Base-by-base conservation (phyloP, 768 basidiomycete genomes). In the Suillus placidus region DNA sequence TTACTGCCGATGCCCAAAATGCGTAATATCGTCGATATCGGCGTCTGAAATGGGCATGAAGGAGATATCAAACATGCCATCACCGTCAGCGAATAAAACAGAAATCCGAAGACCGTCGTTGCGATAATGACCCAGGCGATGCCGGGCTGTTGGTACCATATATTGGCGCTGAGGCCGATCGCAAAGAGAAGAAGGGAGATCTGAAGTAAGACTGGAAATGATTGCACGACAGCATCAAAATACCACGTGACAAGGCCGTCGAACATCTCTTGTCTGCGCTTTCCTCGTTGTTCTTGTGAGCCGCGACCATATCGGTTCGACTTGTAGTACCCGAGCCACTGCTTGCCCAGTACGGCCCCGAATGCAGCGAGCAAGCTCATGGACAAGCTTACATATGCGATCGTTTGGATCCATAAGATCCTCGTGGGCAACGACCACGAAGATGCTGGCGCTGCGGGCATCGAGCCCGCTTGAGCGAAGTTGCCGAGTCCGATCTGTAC, bases 291-390 rank as follows among this genome's bases (percentile, higher is more conserved):
- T 18, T 64, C 64, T 10, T 52, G 34, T 6, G 68, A 57, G 5
- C 68, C 68, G 40, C 40, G 58, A 6, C 55, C 57, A 18, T 52
- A 52, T 32, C 51, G 32, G 37, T 34, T 56, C 8, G 32, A 26
- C n/a, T 43, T 45, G 56, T 61, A 61, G n/a, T 65, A 23, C 23
- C 38, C 42, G 1, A 69, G 68, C 68, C 68, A 69, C 35, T 69
- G 68, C 43, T 69, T 69, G n/a, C 69, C 68, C 2, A 69, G 23
- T 26, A 69, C 63, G 12, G 68, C 68, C 32, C 68, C 63, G 14
- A 69, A 35, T 8, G 68, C 68, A 20, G 68, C 68, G 34, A 66
- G 57, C n/a, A 69, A 60, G n/a, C 63, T 64, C 30, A 45, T 54
- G 2, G 68, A 34, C 47, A 69, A 57, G 47, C 68, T 69, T 37